Percentiles rank a stretch among this genome's conserved stretches.
These are phyloP conservation scores for Aureobasidium leucospermi DNA, from an alignment of 2,329 filamentous ascomycete species.

Conservation along the genomic window DNA sequence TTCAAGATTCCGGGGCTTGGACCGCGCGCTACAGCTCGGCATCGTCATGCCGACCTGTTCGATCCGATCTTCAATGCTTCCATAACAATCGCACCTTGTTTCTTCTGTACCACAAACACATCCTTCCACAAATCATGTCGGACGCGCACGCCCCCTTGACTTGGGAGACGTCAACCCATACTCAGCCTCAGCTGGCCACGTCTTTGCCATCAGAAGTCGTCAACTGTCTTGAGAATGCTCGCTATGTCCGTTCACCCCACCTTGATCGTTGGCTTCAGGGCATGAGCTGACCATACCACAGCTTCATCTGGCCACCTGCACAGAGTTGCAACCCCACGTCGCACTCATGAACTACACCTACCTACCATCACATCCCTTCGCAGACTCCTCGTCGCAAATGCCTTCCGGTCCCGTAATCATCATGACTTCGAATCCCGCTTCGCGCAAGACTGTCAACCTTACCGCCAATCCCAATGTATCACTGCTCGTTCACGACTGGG, in stretches of 20 bases:
- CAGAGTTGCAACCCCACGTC: constrained; percentile 76
- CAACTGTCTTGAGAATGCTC: constrained; percentile 85
- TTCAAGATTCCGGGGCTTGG: neutral
- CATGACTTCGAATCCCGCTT: constrained; percentile 77
- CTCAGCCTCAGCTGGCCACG: constrained; percentile 60
- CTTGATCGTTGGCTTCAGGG: neutral
- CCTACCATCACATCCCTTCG: constrained; percentile 50
- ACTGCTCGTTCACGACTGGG: constrained; percentile 96
- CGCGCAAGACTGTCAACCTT: constrained; percentile 76
- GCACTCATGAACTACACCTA: constrained; percentile 99
- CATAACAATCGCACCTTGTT: neutral
- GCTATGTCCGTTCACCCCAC: constrained; percentile 60
- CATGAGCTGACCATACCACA: constrained; percentile 31
- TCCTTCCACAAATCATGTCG: constrained; percentile 18
- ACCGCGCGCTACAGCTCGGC: constrained; percentile 1
- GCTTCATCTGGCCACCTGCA: constrained; percentile 93
- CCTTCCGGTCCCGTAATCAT: constrained; percentile 59
- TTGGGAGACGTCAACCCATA: constrained; percentile 54
- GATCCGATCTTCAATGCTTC: neutral
- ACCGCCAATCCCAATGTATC: constrained; percentile 79
- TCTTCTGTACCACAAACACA: neutral
- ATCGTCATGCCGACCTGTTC: constrained; percentile 5
- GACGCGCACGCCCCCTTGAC: constrained; percentile 23
- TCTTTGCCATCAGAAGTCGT: constrained; percentile 77
- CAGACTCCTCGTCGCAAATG: constrained; percentile 54